phyloP scores from a whole-genome alignment of 345 rosid genomes.

The Pseudoturritis turrita region DNA sequence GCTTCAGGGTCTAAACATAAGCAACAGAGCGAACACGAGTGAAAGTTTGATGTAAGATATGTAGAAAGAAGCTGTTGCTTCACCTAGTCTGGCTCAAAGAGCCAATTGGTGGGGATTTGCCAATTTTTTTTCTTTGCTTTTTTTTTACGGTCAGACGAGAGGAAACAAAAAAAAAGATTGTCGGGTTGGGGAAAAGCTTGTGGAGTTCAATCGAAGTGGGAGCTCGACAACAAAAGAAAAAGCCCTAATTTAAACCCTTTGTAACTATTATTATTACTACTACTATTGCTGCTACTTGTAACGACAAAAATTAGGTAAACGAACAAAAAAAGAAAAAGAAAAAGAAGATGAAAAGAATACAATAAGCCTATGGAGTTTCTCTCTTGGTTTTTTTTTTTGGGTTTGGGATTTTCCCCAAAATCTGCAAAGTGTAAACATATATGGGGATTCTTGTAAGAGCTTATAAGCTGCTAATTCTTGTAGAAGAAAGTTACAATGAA shows the following conservation, averaged over 20 bases:
- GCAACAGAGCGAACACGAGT: conserved; percentile 35
- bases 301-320: conserved; percentile 23
- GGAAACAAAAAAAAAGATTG: conserved; percentile 10
- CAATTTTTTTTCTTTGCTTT: conserved; percentile 7
- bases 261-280: conserved; percentile 31
- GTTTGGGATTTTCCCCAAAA: conserved; percentile 18
- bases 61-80: conserved; percentile 28
- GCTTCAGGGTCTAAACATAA: conserved; percentile 48
- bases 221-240: conserved; percentile 53
- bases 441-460: conserved; percentile 26
- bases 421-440: conserved; percentile 24
- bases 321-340: background rate
- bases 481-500: background rate
- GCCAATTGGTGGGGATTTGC: conserved; percentile 33
- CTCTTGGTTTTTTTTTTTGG: background rate
- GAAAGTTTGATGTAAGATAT: conserved; percentile 34
- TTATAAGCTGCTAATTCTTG: conserved; percentile 19
- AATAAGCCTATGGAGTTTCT: background rate
- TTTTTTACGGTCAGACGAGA: conserved; percentile 32
- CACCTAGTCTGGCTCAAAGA: conserved; percentile 60
- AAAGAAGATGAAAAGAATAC: conserved; percentile 10
- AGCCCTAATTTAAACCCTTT: conserved; percentile 36
- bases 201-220: conserved; percentile 95
- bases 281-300: conserved; percentile 23
- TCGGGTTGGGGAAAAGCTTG: conserved; percentile 40